These are phyloP conservation scores for Microsporum canis DNA, from an alignment of 2,329 filamentous ascomycete genomes.

Conservation along the genomic window DNA sequence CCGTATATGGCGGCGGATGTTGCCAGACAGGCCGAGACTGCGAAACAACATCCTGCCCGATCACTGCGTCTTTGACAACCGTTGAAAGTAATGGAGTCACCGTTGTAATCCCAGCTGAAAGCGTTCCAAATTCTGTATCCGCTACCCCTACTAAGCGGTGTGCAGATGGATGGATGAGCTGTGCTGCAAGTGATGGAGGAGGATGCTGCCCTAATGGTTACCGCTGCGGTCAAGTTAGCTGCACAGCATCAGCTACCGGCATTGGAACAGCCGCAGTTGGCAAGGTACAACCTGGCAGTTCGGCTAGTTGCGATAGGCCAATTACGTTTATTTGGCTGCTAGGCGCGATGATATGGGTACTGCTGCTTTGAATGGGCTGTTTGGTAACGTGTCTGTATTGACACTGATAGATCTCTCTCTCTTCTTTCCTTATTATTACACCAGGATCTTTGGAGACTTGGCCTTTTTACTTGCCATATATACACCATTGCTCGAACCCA, in stretches of 20 bases:
- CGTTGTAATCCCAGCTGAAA: constrained; percentile 50
- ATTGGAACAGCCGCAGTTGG: constrained; percentile 44
- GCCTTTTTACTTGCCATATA: not conserved
- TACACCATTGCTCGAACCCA: not conserved
- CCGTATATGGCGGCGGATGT: constrained; percentile 69
- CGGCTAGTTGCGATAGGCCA: not conserved
- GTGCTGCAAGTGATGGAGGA: constrained; percentile 52
- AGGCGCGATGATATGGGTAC: not conserved
- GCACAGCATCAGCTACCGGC: constrained; percentile 45
- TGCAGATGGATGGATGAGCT: constrained; percentile 68
- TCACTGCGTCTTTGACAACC: constrained; percentile 51
- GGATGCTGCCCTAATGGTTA: constrained; percentile 79
- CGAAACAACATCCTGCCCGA: constrained; percentile 61
- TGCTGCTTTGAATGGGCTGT: not conserved
- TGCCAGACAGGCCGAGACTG: constrained; percentile 83
- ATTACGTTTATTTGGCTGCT: not conserved
- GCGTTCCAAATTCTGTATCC: constrained; percentile 29
- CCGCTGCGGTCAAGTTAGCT: constrained; percentile 60
- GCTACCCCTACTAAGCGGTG: constrained; percentile 43
- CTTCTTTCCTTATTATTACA: not conserved
- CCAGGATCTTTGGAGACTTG: not conserved
- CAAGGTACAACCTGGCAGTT: constrained; percentile 26
- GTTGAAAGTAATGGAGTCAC: constrained; percentile 55
- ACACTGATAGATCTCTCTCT: not conserved
- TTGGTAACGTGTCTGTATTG: not conserved